Base-by-base conservation (phyloP, 768 basidiomycete genomes). In the Pleurotus cornucopiae region DNA sequence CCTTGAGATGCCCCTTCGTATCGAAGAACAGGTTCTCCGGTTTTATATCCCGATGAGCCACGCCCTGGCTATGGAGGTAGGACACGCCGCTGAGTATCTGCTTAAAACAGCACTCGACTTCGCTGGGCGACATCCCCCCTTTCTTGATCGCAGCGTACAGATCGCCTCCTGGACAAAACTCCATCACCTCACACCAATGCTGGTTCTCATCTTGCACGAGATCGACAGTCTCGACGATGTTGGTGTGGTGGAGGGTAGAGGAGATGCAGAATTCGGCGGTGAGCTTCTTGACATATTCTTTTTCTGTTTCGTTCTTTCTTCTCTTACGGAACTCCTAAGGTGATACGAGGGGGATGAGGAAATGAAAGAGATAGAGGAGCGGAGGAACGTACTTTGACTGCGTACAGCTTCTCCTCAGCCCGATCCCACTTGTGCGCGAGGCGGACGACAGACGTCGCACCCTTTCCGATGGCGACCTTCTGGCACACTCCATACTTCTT, bases 141-240 rank as follows among this genome's bases (percentile, higher is more conserved):
- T 92, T 94, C 84, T 98, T 98, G 75, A 99, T 99, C 38, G 94
- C 96, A 23, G 95, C 95, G 68, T 99, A 99, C 37, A 99, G 79
- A 73, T 99, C 96, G 2, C 96, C 96, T 44, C 97, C 97, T 3
- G 94, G 94, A 67, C 96, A 99, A 68, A 94, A 99, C 71, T 98
- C 97, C 96, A 99, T 98, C 46, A 99, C 96, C 70, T 98, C 97
- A 67, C 96, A 99, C 96, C 96, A 99, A 66, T 94, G 87, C 60
- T 92, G 87, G 60, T 76, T 83, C 73, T 99, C 96, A 71, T 99
- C 97, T 65, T 99, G 97, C n/a, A 99, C 90, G 57, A 99, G 86
- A 70, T 99, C 96, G 57, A 99, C 96, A 5, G 96, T 99, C 76
- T 98, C 95, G 67, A 98, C 95, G 64, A 98, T 83, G 69, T 98